phyloP scores from a whole-genome alignment of 192 early-diverging fungal genomes.

The Coemansia sp. region DNA sequence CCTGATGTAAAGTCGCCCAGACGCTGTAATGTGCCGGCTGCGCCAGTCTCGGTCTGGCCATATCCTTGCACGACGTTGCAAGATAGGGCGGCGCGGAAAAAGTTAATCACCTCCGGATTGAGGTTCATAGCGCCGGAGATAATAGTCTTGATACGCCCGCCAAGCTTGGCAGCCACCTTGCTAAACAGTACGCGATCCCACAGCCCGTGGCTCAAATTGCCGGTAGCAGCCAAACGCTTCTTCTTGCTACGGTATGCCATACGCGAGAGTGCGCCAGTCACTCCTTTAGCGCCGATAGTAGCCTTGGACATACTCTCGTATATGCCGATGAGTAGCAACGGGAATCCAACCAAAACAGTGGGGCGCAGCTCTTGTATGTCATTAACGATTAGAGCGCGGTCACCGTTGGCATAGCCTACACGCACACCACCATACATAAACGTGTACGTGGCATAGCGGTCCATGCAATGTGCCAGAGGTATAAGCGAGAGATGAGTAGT shows the following conservation, averaged over 20 bases:
- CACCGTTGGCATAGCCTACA: conserved; percentile 79
- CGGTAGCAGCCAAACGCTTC: conserved; percentile 59
- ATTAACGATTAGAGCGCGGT: conserved; percentile 67
- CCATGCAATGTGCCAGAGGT: conserved; percentile 83
- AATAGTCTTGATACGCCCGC: conserved; percentile 73
- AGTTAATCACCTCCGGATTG: conserved; percentile 78
- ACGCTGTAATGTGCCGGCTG: conserved; percentile 52
- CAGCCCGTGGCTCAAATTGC: conserved; percentile 62
- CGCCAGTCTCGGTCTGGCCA: conserved; percentile 77
- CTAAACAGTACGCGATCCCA: conserved; percentile 86
- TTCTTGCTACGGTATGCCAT: conserved; percentile 58
- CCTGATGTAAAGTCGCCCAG: conserved; percentile 60
- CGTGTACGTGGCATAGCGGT: conserved; percentile 60
- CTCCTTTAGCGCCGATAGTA: conserved; percentile 58
- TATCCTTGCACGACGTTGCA: conserved; percentile 77
- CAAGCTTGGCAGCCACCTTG: conserved; percentile 73
- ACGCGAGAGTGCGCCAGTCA: conserved; percentile 44
- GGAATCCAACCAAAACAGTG: conserved; percentile 70
- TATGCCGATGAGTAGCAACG: conserved; percentile 77
- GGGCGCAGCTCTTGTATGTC: conserved; percentile 76
- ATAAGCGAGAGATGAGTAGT: conserved; percentile 58
- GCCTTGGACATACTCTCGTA: conserved; percentile 67
- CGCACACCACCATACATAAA: conserved; percentile 57
- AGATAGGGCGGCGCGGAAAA: conserved; percentile 65
- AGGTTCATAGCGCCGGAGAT: conserved; percentile 66